Evolutionary conservation across 768 basidiomycete genomes (phyloP).

Genomic region (Termitomyces sp.): DNA sequence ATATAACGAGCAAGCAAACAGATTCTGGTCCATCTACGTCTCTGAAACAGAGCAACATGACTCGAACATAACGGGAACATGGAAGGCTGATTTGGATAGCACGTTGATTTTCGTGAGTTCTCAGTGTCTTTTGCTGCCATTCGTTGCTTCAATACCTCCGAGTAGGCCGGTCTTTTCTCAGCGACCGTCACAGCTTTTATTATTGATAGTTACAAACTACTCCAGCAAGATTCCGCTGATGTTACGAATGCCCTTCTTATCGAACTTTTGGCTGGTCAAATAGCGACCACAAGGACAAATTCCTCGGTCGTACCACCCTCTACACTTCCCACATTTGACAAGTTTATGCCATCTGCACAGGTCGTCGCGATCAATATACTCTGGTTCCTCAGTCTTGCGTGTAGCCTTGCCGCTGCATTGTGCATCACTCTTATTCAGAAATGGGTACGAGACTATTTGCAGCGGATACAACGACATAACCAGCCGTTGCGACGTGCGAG

Average conservation of each 20-base stretch:
- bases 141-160: not conserved
- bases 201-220: conserved; percentile 28
- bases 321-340: not conserved
- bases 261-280: conserved; percentile 11
- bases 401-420: conserved; percentile 21
- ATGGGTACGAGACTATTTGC: not conserved
- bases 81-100: conserved; percentile 11
- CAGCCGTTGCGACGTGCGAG: not conserved
- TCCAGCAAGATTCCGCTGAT: conserved; percentile 23
- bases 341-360: conserved; percentile 23
- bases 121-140: too few relatives aligned
- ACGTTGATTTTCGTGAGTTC: conserved; percentile 25
- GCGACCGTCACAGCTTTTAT: conserved; percentile 34
- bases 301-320: too few relatives aligned
- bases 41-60: not conserved
- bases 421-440: conserved; percentile 18
- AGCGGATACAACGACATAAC: not conserved
- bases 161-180: conserved; percentile 38
- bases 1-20: not conserved
- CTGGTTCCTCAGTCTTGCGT: too few relatives aligned
- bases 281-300: not conserved
- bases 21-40: conserved; percentile 1
- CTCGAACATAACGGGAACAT: not conserved
- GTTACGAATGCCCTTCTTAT: conserved; percentile 22
- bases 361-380: too few relatives aligned